Evolutionary conservation across 2,329 filamentous ascomycete genomes (phyloP).

Genomic region (Calycina herbarum): DNA sequence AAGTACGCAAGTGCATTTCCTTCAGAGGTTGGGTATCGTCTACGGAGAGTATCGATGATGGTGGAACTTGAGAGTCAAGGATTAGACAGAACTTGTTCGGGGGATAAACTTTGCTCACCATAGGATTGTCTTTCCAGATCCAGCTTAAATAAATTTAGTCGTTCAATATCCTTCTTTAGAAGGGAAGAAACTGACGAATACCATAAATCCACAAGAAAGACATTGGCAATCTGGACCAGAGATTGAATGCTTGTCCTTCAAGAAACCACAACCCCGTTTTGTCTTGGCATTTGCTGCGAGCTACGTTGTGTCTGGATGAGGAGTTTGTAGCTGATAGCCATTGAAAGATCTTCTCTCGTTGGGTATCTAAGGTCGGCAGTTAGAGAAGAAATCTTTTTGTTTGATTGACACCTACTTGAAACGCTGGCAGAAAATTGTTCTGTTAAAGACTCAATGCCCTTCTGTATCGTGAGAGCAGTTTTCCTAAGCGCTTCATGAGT

Average conservation of each 20-base stretch:
- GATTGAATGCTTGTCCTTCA: constrained; percentile 29
- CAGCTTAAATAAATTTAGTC: not conserved
- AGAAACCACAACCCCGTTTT: constrained; percentile 40
- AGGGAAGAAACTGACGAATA: constrained; percentile 5
- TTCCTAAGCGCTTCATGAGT: constrained; percentile 1
- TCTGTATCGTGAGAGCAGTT: not conserved
- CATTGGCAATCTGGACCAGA: constrained; percentile 36
- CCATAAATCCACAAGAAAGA: constrained; percentile 43
- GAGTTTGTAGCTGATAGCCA: constrained; percentile 6
- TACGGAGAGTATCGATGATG: constrained; percentile 33
- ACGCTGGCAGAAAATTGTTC: not conserved
- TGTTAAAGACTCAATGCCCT: not conserved
- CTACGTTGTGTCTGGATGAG: not conserved
- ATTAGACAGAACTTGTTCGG: no score
- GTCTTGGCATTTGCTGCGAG: constrained; percentile 7
- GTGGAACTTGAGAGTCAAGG: constrained; percentile 23
- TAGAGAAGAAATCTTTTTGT: not conserved
- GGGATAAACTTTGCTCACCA: not conserved
- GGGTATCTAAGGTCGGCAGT: not conserved
- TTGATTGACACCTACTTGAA: not conserved
- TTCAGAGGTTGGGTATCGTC: constrained; percentile 11
- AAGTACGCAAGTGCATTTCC: constrained; percentile 38
- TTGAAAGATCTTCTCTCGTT: constrained; percentile 8
- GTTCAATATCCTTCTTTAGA: not conserved
- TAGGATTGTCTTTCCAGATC: constrained; percentile 17